phyloP scores from a whole-genome alignment of 768 basidiomycete species.

The Hortiboletus campestris region DNA sequence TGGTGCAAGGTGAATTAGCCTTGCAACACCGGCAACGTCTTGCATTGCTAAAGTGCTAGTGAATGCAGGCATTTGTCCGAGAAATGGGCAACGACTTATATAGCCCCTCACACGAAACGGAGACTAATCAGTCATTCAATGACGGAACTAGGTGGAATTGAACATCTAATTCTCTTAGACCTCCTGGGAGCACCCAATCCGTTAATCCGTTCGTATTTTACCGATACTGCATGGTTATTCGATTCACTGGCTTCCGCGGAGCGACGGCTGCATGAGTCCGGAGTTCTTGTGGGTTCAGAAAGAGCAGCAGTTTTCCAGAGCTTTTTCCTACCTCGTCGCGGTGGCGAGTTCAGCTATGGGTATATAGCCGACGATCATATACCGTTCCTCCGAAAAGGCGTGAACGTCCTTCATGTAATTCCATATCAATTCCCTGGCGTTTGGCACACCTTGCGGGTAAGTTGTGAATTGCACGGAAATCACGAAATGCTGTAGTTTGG shows the following conservation, averaged over 20 bases:
- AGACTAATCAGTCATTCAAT: constrained; percentile 50
- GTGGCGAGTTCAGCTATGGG: constrained; percentile 40
- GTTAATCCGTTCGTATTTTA: constrained; percentile 73
- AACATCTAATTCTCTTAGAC: constrained; percentile 91
- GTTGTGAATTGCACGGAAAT: constrained; percentile 19
- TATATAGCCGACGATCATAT: constrained; percentile 91
- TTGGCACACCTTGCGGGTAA: constrained; percentile 80
- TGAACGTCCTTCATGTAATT: constrained; percentile 88
- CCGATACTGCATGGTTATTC: constrained; percentile 92
- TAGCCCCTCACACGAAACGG: constrained; percentile 58
- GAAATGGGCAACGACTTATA: constrained; percentile 74
- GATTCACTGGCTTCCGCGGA: constrained; percentile 76
- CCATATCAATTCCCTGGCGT: constrained; percentile 84
- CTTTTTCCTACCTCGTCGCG: constrained; percentile 61
- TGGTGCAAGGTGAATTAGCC: constrained; percentile 70
- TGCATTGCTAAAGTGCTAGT: not conserved
- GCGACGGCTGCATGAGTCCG: constrained; percentile 60
- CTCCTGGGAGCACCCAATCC: constrained; percentile 81
- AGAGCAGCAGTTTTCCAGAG: constrained; percentile 47
- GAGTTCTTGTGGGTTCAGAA: constrained; percentile 53
- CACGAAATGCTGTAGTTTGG: not conserved
- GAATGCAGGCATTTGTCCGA: constrained; percentile 76
- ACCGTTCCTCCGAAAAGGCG: constrained; percentile 82
- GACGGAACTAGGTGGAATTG: constrained; percentile 75
- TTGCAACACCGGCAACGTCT: not conserved